Evolutionary conservation across 2,329 filamentous ascomycete genomes (phyloP), one percentile per base, ranked within the genome.

Genomic region (Drechslerella coelobrocha): DNA sequence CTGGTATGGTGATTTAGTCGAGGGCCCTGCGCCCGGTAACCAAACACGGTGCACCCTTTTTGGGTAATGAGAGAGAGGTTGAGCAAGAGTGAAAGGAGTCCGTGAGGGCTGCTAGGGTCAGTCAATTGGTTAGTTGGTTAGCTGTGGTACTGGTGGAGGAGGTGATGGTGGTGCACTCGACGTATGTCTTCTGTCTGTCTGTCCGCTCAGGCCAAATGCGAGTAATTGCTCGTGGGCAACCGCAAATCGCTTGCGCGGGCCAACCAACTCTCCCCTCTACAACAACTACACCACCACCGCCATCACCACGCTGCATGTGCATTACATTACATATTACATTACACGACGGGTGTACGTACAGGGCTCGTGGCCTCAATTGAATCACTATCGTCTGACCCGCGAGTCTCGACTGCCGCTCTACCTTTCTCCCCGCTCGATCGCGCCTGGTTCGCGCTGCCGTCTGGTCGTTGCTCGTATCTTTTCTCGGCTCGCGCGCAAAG

Each of bases 381-480:
- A 23, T 21, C 10, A 2, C 41, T 45, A 19, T 21, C 41, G 14
- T 45, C 14, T 45, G n/a, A 19, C 41, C 14, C 4, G 41, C 41
- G 14, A 19, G 14, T 6, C n/a, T 41, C 9, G 14, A n/a, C 41
- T 14, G 4, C 34, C 34, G 17, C 12, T n/a, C 34, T 14, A 39
- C 34, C 34, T 39, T 39, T 39, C 41, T 21, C 41, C 41, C 41
- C 41, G 41, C 41, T 45, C 41, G 14, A 45, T 45, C 41, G 41
- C 41, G 41, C 41, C 41, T 19, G 41, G 4, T 23, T 6, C 41
- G 14, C 10, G 19, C 17, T 3, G 34, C 12, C 7, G 29, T 5
- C 37, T 41, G 7, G n/a, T 41, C 37, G 37, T 14, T 8, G 37
- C 37, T 10, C 8, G 41, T 17, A 45, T 45, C 41, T 17, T 21